Percentiles rank a stretch among this genome's conserved stretches.
These are phyloP conservation scores for Leptodontidium sp. DNA, from an alignment of 2,329 filamentous ascomycete genomes.

Conservation along the genomic window DNA sequence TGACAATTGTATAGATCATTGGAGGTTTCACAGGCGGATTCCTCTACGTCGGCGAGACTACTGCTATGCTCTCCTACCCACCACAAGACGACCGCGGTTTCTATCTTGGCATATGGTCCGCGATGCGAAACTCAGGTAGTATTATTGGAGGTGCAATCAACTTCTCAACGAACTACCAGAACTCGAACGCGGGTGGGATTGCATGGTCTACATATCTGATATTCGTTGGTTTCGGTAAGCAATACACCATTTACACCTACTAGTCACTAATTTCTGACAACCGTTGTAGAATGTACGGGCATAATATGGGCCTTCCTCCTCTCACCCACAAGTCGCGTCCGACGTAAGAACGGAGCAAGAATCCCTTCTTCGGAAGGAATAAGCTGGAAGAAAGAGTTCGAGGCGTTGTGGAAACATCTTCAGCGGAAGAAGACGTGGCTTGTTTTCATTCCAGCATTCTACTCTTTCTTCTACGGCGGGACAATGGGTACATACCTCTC, in stretches of 20 bases:
- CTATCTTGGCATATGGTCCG: constrained; percentile 63
- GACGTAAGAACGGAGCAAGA: constrained; percentile 66
- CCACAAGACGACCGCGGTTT: constrained; percentile 47
- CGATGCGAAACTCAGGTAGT: constrained; percentile 65
- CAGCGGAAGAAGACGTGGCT: constrained; percentile 47
- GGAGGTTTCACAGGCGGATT: constrained; percentile 41
- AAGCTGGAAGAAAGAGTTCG: constrained; percentile 65
- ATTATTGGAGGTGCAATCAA: constrained; percentile 77
- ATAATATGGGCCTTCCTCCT: constrained; percentile 51
- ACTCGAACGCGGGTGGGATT: constrained; percentile 66
- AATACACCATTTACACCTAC: too few relatives aligned
- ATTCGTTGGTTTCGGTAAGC: constrained; percentile 62
- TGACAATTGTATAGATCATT: constrained; percentile 32
- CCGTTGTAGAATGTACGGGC: constrained; percentile 41
- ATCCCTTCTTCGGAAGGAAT: constrained; percentile 63
- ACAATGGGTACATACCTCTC: constrained; percentile 56
- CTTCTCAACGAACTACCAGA: constrained; percentile 67
- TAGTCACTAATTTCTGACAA: neutral
- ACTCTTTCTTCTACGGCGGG: constrained; percentile 52
- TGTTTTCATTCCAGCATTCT: constrained; percentile 48
- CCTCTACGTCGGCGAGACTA: constrained; percentile 49
- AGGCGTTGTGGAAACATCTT: constrained; percentile 54
- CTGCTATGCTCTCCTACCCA: constrained; percentile 50
- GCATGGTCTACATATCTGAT: constrained; percentile 73
- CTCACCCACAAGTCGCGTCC: constrained; percentile 65